These are phyloP conservation scores for Allomyces macrogynus DNA, from an alignment of 192 early-diverging fungal genomes.

Conservation along the genomic window DNA sequence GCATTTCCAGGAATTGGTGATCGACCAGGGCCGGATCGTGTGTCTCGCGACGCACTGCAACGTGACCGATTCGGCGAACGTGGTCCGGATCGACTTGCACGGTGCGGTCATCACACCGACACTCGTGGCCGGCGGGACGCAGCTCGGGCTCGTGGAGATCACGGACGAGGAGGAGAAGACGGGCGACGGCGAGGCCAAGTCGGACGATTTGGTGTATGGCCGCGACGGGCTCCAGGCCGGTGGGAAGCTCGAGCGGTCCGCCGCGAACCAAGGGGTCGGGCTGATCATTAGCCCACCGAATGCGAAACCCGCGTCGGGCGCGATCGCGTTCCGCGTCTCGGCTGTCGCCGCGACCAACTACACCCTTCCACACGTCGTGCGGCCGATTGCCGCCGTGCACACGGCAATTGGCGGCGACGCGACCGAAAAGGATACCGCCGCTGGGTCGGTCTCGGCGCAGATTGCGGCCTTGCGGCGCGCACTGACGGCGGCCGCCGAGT, in stretches of 20 bases:
- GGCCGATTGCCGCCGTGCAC: not conserved
- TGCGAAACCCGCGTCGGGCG: not conserved
- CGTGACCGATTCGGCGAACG: not conserved
- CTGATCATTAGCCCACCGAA: not conserved
- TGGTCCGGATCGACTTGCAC: not conserved
- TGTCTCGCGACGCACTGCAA: not conserved
- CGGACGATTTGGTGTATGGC: not conserved
- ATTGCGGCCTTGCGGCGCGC: not conserved
- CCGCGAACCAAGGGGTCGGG: not conserved
- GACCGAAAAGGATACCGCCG: not conserved
- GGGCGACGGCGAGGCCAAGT: not conserved
- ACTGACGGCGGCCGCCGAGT: not conserved
- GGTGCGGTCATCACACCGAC: not conserved
- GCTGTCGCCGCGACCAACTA: not conserved
- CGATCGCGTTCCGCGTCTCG: not conserved
- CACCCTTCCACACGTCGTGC: not conserved
- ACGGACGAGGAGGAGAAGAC: not conserved
- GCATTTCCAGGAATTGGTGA: not conserved
- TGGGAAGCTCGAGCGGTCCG: not conserved
- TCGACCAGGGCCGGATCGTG: not conserved
- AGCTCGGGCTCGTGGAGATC: not conserved
- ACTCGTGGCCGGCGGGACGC: not conserved
- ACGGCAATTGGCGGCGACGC: not conserved
- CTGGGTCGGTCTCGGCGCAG: not conserved
- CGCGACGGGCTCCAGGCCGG: not conserved